Evolutionary conservation across 495 filamentous ascomycete genomes (phyloP).

Genomic region (Trichoderma reesei): DNA sequence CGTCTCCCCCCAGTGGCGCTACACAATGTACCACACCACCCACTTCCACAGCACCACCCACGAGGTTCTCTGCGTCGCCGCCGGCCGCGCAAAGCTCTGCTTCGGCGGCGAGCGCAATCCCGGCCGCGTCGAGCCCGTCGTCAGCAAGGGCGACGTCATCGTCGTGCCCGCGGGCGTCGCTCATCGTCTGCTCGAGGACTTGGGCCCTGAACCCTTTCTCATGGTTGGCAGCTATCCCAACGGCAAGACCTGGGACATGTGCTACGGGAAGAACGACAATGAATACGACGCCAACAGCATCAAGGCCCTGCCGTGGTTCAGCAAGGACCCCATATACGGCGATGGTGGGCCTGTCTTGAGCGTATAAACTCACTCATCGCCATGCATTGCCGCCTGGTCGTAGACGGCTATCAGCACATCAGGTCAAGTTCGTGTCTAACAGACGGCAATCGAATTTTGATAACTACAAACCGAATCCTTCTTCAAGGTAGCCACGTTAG

Average conservation of each 20-base stretch:
- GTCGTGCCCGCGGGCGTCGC: conserved; percentile 58
- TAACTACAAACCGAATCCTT: too few species aligned
- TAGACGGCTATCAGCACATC: too few species aligned
- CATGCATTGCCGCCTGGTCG: too few species aligned
- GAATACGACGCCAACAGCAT: conserved; percentile 41
- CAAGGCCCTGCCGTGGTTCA: conserved; percentile 43
- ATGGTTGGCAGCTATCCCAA: conserved; percentile 60
- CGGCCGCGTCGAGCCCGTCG: conserved; percentile 41
- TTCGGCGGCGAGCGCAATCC: conserved; percentile 59
- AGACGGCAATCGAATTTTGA: too few species aligned
- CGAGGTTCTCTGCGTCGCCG: conserved; percentile 52
- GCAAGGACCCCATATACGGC: conserved; percentile 51
- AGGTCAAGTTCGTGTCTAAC: too few species aligned
- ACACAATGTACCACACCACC: conserved; percentile 53
- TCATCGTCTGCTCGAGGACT: conserved; percentile 51
- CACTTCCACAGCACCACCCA: conserved; percentile 61
- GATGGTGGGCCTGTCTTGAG: conserved; percentile 41
- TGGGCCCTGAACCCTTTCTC: conserved; percentile 39
- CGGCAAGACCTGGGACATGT: conserved; percentile 56
- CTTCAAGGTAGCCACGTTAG: too few species aligned
- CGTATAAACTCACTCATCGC: neutral
- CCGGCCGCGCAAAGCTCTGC: conserved; percentile 50
- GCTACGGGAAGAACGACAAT: conserved; percentile 50
- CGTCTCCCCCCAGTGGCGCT: conserved; percentile 55
- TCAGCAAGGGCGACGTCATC: conserved; percentile 52